These are phyloP conservation scores for Hirsutella rhossiliensis DNA, from an alignment of 2,329 filamentous ascomycete genomes.

Conservation along the genomic window DNA sequence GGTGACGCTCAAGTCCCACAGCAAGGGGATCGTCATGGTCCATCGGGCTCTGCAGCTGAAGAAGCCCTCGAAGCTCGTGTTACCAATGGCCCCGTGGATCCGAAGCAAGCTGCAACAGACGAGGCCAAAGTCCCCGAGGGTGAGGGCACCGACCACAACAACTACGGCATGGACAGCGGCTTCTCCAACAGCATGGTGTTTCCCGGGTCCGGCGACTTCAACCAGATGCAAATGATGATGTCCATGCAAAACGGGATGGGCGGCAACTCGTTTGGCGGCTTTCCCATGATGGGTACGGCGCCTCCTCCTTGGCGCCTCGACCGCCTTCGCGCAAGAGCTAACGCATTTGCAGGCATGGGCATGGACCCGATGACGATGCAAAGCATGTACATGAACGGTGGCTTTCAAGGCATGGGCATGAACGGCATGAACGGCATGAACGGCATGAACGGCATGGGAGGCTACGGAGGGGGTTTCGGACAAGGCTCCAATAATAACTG, in stretches of 20 bases:
- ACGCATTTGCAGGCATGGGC: constrained; percentile 67
- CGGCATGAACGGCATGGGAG: constrained; percentile 69
- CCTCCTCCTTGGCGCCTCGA: not conserved
- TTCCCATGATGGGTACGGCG: constrained; percentile 69
- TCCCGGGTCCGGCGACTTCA: constrained; percentile 51
- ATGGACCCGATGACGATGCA: constrained; percentile 74
- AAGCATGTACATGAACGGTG: constrained; percentile 68
- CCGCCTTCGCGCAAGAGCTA: constrained; percentile 11
- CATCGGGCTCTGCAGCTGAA: not conserved
- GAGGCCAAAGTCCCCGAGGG: constrained; percentile 5
- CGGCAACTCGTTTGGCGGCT: constrained; percentile 40
- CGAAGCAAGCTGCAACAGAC: constrained; percentile 4
- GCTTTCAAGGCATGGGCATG: constrained; percentile 68
- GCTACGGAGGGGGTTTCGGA: constrained; percentile 51
- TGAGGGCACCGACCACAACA: constrained; percentile 17
- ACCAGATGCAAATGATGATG: constrained; percentile 74
- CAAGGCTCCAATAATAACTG: constrained; percentile 64
- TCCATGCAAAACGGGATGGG: constrained; percentile 59
- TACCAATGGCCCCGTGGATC: not conserved
- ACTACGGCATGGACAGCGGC: constrained; percentile 27
- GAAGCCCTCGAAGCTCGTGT: constrained; percentile 2
- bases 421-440: constrained; percentile 72
- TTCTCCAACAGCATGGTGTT: constrained; percentile 50
- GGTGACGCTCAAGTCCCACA: not conserved
- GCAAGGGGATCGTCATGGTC: not conserved